phyloP scores from a whole-genome alignment of 2,329 filamentous ascomycete species.

The Colletotrichum viniferum region DNA sequence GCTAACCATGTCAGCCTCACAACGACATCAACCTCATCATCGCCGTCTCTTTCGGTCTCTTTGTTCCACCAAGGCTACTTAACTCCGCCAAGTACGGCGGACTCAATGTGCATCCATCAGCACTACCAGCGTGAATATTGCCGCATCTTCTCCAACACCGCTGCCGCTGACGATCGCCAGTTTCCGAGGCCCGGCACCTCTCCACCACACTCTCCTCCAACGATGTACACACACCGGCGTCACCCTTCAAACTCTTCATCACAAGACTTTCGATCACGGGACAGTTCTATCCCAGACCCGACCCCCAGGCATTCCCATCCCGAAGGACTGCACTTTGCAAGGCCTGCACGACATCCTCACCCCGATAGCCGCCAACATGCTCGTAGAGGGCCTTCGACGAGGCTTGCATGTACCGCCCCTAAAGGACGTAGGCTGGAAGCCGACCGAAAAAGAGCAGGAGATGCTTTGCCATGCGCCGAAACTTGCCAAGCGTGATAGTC shows the following conservation, averaged over 20 bases:
- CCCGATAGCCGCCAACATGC: slow-evolving; percentile 69
- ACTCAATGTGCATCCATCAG: slow-evolving; percentile 90
- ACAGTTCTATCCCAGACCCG: slow-evolving; percentile 74
- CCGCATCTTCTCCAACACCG: not conserved
- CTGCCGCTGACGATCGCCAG: slow-evolving; percentile 41
- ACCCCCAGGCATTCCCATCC: slow-evolving; percentile 58
- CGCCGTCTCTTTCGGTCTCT: slow-evolving; percentile 92
- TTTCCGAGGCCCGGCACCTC: slow-evolving; percentile 82
- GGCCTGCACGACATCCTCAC: slow-evolving; percentile 56
- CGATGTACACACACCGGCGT: slow-evolving; percentile 70
- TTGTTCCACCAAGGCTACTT: slow-evolving; percentile 81
- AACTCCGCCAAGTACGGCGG: slow-evolving; percentile 77
- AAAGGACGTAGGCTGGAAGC: slow-evolving; percentile 36
- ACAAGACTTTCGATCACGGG: slow-evolving; percentile 78
- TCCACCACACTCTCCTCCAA: slow-evolving; percentile 81
- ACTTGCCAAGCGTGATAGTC: slow-evolving; percentile 66
- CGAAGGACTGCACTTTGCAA: slow-evolving; percentile 46
- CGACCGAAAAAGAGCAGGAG: slow-evolving; percentile 19
- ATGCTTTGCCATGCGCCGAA: slow-evolving; percentile 68
- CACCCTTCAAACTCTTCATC: slow-evolving; percentile 85
- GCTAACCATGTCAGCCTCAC: slow-evolving; percentile 53
- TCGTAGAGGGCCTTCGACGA: slow-evolving; percentile 67
- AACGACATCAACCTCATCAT: slow-evolving; percentile 76
- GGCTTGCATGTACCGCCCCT: slow-evolving; percentile 70
- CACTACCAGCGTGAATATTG: slow-evolving; percentile 75